phyloP scores from a whole-genome alignment of 805 yeast genomes.

The Lipomyces orientalis region DNA sequence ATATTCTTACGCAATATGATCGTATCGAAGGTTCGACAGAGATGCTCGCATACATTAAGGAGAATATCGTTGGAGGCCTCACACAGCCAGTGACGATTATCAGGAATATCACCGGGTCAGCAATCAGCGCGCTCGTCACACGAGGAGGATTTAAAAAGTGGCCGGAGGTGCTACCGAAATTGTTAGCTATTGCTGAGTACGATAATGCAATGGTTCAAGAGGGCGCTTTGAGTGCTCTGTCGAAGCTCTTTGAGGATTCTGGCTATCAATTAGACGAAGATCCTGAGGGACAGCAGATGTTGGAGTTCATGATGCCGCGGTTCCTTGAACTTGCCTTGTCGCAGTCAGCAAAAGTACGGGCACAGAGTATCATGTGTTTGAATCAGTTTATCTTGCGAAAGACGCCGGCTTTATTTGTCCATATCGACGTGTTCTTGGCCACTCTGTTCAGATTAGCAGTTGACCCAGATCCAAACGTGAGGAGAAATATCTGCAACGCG shows the following conservation, averaged over 20 bases:
- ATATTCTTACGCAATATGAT: slow-evolving; percentile 52
- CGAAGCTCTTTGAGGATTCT: slow-evolving; percentile 91
- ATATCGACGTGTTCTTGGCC: slow-evolving; percentile 68
- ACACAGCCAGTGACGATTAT: slow-evolving; percentile 63
- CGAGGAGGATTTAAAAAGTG: slow-evolving; percentile 70
- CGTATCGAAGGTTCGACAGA: slow-evolving; percentile 44
- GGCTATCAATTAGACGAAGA: slow-evolving; percentile 67
- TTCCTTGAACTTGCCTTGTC: slow-evolving; percentile 59
- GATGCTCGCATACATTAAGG: slow-evolving; percentile 54
- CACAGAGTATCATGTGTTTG: slow-evolving; percentile 71
- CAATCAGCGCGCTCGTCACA: slow-evolving; percentile 79
- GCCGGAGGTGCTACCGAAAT: slow-evolving; percentile 74
- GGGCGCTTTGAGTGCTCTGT: slow-evolving; percentile 80
- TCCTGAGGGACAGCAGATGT: slow-evolving; percentile 68
- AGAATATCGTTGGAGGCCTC: slow-evolving; percentile 55
- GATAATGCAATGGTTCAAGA: slow-evolving; percentile 60
- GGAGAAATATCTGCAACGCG: slow-evolving; percentile 77
- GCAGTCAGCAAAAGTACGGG: slow-evolving; percentile 56
- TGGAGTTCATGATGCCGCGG: slow-evolving; percentile 68
- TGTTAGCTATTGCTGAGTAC: slow-evolving; percentile 64
- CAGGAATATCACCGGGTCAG: slow-evolving; percentile 88
- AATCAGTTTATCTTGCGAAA: slow-evolving; percentile 75
- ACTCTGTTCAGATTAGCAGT: slow-evolving; percentile 73
- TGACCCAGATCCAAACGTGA: slow-evolving; percentile 62
- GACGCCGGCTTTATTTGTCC: slow-evolving; percentile 66